These are phyloP conservation scores for Exophiala alcalophila DNA, from an alignment of 2,329 filamentous ascomycete species.

Conservation along the genomic window DNA sequence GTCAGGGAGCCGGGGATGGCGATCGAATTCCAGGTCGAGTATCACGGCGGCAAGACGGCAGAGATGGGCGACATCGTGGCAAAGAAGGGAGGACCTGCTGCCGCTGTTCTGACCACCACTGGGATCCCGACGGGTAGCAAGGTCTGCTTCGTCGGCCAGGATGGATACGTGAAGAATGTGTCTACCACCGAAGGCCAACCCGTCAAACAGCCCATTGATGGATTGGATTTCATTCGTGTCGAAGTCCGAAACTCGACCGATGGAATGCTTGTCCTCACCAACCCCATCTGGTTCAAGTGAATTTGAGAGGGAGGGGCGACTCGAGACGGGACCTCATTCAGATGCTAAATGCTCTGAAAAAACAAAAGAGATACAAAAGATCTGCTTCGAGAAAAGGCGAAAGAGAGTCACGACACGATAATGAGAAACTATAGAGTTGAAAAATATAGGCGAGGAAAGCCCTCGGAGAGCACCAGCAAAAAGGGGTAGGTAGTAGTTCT, in stretches of 20 bases:
- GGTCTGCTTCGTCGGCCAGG: constrained; percentile 23
- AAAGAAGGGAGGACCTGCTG: not conserved
- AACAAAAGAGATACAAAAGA: too few species aligned
- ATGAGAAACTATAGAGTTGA: too few species aligned
- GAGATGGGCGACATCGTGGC: constrained; percentile 15
- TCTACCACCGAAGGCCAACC: constrained; percentile 10
- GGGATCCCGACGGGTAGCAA: constrained; percentile 15
- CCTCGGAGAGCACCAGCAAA: too few species aligned
- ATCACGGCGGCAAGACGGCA: not conserved
- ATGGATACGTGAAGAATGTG: constrained; percentile 22
- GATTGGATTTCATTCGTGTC: constrained; percentile 20
- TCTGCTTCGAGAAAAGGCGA: too few species aligned
- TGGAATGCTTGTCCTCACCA: constrained; percentile 23
- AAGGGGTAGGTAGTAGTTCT: too few species aligned
- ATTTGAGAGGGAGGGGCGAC: too few species aligned
- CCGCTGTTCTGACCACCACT: constrained; percentile 5
- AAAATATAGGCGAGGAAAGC: too few species aligned
- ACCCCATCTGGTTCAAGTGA: constrained; percentile 23
- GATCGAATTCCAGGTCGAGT: constrained; percentile 19
- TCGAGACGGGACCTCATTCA: too few species aligned
- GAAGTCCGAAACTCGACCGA: constrained; percentile 24
- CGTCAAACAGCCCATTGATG: constrained; percentile 1
- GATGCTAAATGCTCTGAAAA: too few species aligned
- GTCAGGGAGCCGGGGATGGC: constrained; percentile 25
- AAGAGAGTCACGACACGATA: too few species aligned